Evolutionary conservation across 768 basidiomycete genomes (phyloP), one percentile per base, ranked within the genome.

Genomic region (Hysterangium stoloniferum): DNA sequence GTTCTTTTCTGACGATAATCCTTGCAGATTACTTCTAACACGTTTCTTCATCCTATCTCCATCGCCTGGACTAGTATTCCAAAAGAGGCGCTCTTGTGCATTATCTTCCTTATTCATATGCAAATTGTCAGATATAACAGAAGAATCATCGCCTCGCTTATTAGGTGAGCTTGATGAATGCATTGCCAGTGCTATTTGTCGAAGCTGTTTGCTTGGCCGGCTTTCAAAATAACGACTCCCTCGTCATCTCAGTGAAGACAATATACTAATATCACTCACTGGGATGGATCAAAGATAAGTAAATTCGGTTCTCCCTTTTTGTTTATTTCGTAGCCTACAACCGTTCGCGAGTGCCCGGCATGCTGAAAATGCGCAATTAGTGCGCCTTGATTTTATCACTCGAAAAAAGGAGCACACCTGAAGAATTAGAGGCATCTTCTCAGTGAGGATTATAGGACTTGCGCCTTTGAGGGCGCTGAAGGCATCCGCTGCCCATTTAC

Each of bases 321-420:
- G 47, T 69, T 71, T 33, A 82, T 65, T 63, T 94, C 89, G 57
- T 85, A 93, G 1, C 92, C 92, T 2, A 96, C 74, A 11, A 96
- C 79, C 4, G 84, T 84, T 22, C 86, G 68, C n/a, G 92, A 96
- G 67, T 96, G 92, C 0, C 90, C 89, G 6, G 73, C 63, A 59
- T 88, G 81, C 69, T 95, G 84, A 17, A 2, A 20, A 3, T 33
- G 12, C 48, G 48, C 25, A 27, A 1, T 29, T 22, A 11, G 11
- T 8, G 3, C 43, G 29, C 12, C 52, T 17, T 28, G 5, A 19
- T 1, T 38, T n/a, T n/a, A n/a, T n/a, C n/a, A n/a, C n/a, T n/a
- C n/a, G n/a, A n/a, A n/a, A n/a, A n/a, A n/a, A 33, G 22, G 13
- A 28, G 19, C 63, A 45, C 31, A 66, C 66, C 57, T 71, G 68